Evolutionary conservation across 2,329 filamentous ascomycete species (phyloP).

Genomic region (Cryphonectria nitschkei): DNA sequence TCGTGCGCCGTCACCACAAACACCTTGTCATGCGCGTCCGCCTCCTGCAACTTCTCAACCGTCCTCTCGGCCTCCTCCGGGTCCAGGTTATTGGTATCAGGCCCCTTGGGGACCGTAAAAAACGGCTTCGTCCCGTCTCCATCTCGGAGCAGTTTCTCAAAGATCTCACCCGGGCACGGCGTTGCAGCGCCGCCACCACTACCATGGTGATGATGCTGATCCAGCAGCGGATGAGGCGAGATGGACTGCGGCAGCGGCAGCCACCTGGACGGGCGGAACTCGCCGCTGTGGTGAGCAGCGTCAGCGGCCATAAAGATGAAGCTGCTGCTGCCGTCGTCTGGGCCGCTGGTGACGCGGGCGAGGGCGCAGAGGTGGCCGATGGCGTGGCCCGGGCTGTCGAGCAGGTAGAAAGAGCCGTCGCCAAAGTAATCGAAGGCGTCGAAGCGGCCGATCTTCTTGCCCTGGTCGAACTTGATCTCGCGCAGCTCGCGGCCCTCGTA

Average conservation of each 20-base stretch:
- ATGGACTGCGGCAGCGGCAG: conserved; percentile 39
- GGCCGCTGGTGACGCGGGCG: conserved; percentile 40
- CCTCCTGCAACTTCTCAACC: conserved; percentile 49
- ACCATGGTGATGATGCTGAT: not conserved
- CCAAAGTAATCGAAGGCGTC: conserved; percentile 26
- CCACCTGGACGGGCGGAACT: conserved; percentile 41
- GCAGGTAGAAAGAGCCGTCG: conserved; percentile 27
- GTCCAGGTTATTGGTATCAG: conserved; percentile 33
- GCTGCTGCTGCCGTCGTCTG: conserved; percentile 34
- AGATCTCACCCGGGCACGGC: conserved; percentile 46
- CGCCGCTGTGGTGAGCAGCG: conserved; percentile 45
- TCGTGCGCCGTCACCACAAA: conserved; percentile 55
- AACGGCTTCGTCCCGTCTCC: conserved; percentile 38
- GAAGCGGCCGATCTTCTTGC: conserved; percentile 32
- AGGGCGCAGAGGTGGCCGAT: conserved; percentile 37
- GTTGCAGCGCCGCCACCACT: conserved; percentile 22
- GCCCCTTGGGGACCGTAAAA: conserved; percentile 30
- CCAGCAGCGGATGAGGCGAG: conserved; percentile 43
- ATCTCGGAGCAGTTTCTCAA: conserved; percentile 43
- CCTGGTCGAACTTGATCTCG: conserved; percentile 33
- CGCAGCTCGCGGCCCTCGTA: conserved; percentile 32
- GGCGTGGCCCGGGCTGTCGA: conserved; percentile 26
- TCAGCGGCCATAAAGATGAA: conserved; percentile 51
- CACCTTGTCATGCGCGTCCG: conserved; percentile 48
- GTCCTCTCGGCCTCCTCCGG: conserved; percentile 41